These are phyloP conservation scores for Bruguiera gymnorhiza DNA, from an alignment of 345 rosid species.

Conservation along the genomic window DNA sequence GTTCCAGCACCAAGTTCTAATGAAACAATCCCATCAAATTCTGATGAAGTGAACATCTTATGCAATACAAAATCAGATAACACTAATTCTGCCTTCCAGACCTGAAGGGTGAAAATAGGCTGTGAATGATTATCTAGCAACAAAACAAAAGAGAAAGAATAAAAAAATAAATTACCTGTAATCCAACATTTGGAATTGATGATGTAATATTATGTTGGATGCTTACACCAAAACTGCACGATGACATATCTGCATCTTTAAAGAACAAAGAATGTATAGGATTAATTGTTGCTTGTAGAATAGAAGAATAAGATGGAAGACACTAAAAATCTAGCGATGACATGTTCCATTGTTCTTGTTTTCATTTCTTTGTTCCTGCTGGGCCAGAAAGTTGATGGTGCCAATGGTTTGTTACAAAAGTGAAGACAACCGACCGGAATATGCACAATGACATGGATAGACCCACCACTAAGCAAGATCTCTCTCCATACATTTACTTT, in stretches of 20 bases:
- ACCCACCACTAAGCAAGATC: too few relatives aligned
- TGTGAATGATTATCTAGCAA: not conserved
- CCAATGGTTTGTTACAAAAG: too few relatives aligned
- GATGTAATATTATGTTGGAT: conserved; percentile 75
- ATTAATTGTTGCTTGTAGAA: conserved; percentile 1
- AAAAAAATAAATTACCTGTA: conserved; percentile 51
- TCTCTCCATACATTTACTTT: not conserved
- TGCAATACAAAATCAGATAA: conserved; percentile 77
- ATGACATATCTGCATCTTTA: conserved; percentile 33
- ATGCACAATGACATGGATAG: too few relatives aligned
- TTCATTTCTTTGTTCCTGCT: too few relatives aligned
- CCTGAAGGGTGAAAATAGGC: conserved; percentile 40
- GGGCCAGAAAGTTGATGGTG: too few relatives aligned
- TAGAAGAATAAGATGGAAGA: not conserved
- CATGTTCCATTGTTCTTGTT: not conserved
- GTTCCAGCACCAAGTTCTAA: conserved; percentile 93
- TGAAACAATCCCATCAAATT: conserved; percentile 45
- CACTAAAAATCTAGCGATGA: not conserved
- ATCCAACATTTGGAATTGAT: conserved; percentile 66
- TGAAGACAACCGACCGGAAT: too few relatives aligned
- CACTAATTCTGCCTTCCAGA: conserved; percentile 82
- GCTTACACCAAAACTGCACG: conserved; percentile 41
- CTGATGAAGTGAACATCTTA: conserved; percentile 58
- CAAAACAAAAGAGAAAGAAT: not conserved
- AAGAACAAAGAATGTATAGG: not conserved